These are phyloP conservation scores for Leccinum imitatum DNA, from an alignment of 768 basidiomycete genomes.

Conservation along the genomic window DNA sequence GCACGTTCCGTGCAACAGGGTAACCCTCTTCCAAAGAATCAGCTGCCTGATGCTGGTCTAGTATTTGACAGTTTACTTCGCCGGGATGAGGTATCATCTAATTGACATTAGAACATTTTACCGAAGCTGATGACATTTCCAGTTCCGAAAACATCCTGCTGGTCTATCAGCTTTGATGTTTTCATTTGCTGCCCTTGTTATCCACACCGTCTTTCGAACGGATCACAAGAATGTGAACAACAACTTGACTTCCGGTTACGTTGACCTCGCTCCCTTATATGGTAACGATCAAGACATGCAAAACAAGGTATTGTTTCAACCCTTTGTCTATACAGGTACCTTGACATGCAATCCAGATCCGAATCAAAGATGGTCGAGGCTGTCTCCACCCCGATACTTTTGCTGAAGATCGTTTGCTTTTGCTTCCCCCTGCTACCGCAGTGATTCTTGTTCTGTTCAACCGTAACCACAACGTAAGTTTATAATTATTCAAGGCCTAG, in stretches of 20 bases:
- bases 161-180: conserved; percentile 83
- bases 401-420: conserved; percentile 73
- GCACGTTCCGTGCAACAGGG: conserved; percentile 78
- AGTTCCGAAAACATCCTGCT: conserved; percentile 77
- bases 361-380: conserved; percentile 61
- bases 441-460: conserved; percentile 82
- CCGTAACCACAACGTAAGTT: conserved; percentile 81
- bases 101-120: not conserved
- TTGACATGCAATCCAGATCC: conserved; percentile 18
- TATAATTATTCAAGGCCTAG: not conserved
- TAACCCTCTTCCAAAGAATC: conserved; percentile 61
- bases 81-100: conserved; percentile 56
- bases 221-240: conserved; percentile 62
- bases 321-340: not conserved
- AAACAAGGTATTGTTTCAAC: conserved; percentile 46
- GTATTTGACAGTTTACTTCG: conserved; percentile 79
- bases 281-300: conserved; percentile 67
- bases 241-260: conserved; percentile 86
- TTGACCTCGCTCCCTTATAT: conserved; percentile 82
- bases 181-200: conserved; percentile 77
- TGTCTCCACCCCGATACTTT: conserved; percentile 69
- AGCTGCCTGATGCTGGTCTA: conserved; percentile 76
- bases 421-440: conserved; percentile 77
- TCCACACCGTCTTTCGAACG: conserved; percentile 87
- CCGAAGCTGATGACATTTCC: not conserved